Base-by-base conservation (phyloP, 1,284 basidiomycete species). In the Meira miltonrushii region DNA sequence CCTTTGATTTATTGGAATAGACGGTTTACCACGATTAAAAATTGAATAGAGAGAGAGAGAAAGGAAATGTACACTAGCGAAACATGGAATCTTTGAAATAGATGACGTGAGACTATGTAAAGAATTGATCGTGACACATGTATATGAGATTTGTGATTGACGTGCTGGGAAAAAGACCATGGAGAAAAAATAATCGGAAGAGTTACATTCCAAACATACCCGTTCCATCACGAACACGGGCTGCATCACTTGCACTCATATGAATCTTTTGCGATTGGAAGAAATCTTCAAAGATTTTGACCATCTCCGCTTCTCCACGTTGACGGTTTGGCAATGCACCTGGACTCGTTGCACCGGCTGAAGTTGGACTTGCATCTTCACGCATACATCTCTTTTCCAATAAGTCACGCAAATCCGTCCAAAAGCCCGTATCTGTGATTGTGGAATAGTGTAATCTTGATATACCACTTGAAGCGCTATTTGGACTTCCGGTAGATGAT, bases 221-320 rank as follows among this genome's bases (percentile, higher is more conserved):
- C 3, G 73, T 75, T 0, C 66, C 72, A 51, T 75, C 73, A 33
- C 73, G 56, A 25, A 75, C 62, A 25, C 60, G 67, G 2, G 74
- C 74, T 13, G 74, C 61, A 53, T 76, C 74, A 57, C 64, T 75
- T 7, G 73, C 74, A 19, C 52, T 69, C 19, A 77, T 56, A 47
- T 76, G 65, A 40, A 69, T 62, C 50, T 75, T 76, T 54, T 76
- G 74, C 23, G 57, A 64, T 39, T 72, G 61, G 66, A 77, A 75
- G 43, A 76, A 74, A 59, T 76, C 74, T 57, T 77, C 75, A 57
- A 73, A 77, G 54, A 77, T 21, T 23, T 54, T 58, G 17, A 43
- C 68, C 50, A 72, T 65, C 60, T 77, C 75, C n/a, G 71, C 58
- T 47, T 71, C 72, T 4, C 75, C 75, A 10, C 54, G 63, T 2